A percentile compares a stretch with the other conserved stretches of the same genome.
phyloP scores from a whole-genome alignment of 1,139 yeast species.

The Yamadazyma taylorii region DNA sequence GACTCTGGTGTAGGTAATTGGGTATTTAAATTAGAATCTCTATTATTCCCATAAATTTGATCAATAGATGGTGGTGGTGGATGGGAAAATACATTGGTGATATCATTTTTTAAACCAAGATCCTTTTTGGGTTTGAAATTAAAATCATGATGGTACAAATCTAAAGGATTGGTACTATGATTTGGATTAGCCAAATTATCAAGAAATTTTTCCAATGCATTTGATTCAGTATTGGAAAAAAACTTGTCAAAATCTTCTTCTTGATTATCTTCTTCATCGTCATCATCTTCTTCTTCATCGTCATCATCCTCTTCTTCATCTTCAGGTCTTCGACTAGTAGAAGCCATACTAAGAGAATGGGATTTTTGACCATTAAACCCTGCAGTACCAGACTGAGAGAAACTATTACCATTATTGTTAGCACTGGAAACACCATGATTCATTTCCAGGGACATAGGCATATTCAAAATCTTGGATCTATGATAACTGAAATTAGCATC shows the following conservation, averaged over 20 bases:
- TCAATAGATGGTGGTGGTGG: conserved; percentile 25
- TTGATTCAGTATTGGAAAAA: conserved; percentile 45
- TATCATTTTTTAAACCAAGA: conserved; percentile 26
- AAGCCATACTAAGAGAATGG: neutral
- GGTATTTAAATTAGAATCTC: conserved; percentile 5
- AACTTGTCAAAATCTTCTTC: conserved; percentile 43
- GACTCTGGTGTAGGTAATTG: conserved; percentile 45
- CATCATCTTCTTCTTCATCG: conserved; percentile 5
- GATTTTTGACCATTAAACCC: neutral
- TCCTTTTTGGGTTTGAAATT: conserved; percentile 19
- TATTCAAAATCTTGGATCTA: conserved; percentile 5
- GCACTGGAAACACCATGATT: too few species aligned
- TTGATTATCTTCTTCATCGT: conserved; percentile 12
- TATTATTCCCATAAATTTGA: neutral
- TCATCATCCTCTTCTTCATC: neutral
- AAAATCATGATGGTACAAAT: conserved; percentile 28
- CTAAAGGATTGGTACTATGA: conserved; percentile 26
- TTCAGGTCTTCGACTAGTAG: neutral
- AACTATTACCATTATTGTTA: too few species aligned
- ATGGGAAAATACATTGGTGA: conserved; percentile 39
- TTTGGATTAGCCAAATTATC: conserved; percentile 43
- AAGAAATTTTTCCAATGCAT: conserved; percentile 45
- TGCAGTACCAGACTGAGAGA: neutral
- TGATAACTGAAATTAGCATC: conserved; percentile 6
- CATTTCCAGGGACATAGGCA: neutral